Base-by-base conservation (phyloP, 129 eudicot species). In the Chrysanthemum makinoi region DNA sequence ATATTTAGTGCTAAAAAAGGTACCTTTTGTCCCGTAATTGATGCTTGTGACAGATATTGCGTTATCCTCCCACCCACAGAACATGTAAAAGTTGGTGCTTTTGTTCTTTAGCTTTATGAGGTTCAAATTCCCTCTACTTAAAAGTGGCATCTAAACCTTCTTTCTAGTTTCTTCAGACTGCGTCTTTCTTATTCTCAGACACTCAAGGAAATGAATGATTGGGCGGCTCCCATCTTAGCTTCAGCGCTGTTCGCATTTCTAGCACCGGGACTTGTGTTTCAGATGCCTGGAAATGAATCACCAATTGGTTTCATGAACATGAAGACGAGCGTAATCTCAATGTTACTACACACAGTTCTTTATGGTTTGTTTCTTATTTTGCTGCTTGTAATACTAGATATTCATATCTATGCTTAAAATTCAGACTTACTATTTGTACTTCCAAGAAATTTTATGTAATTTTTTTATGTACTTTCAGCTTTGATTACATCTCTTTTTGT, bases 211-310 rank as follows among this genome's bases (percentile, higher is more conserved):
- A 93, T 93, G 96, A 76, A 72, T 8, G 98, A 93, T 70, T 87
- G 89, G 96, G 98, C 92, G 55, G 87, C 92, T 51, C 95, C 91
- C 56, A 68, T 93, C 54, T 82, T 93, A 4, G 96, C 98, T n/a
- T 56, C 98, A 3, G 90, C 98, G 0, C 75, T 93, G 33, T 93
- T 93, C 77, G 98, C 90, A 14, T 84, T 93, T 62, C 81, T 93
- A 56, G 85, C 86, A 24, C 98, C 98, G 0, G 98, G 98, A 35
- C 62, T 93, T 43, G 71, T 93, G 48, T 67, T 93, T 63, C 98
- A 94, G 77, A 69, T 89, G 59, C 98, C 98, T 0, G 98, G 96
- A 57, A 94, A 86, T 57, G 75, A 87, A 7, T 70, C 72, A 2
- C 89, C 93, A 0, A 77, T 94, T 2, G 98, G 86, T 48, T 94